Evolutionary conservation across 768 basidiomycete species (phyloP), one percentile per base, ranked within the genome.

Genomic region (Phaffia tasmanica): DNA sequence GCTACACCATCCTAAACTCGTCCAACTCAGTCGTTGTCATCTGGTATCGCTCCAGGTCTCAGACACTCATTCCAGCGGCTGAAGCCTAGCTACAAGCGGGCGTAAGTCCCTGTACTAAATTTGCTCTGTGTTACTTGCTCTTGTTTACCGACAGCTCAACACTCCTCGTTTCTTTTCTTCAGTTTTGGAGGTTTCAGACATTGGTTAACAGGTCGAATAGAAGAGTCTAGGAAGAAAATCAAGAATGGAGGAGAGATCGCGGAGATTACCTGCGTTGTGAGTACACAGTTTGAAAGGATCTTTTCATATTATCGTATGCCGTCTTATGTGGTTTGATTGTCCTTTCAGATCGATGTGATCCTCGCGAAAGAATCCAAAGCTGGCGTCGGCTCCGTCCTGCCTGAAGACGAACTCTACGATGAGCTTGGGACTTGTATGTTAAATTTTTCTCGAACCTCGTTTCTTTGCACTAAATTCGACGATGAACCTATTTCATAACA

Each of bases 181-280:
- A 42, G 35, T 11, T 42, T 47, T 16, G 29, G n/a, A 56, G 63
- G 16, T 16, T 64, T 16, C 19, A 48, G 18, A 29, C 54, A 8
- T 64, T 25, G 32, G 35, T 64, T 18, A 42, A 56, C n/a, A 5
- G 63, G 54, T 46, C 50, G 57, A 56, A n/a, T 64, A 8, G 50
- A 35, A 11, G 55, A 35, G 35, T 54, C 63, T 1, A 35, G 63
- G 35, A 2, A 14, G 42, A 54, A 53, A 15, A 25, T 64, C 18
- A 30, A 16, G 14, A 56, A 56, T 56, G 63, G 63, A 46, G 63
- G 63, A 23, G 63, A 64, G 63, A 56, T 64, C 4, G 63, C 32
- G 9, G 21, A 42, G 46, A 19, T 57, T 8, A 27, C 47, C 4
- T 64, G 54, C 7, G 63, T 64, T 21, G 58, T 60, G 58, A 21